Conservation (phyloP, 805 yeast species). For the Candida sanyiensis region DNA sequence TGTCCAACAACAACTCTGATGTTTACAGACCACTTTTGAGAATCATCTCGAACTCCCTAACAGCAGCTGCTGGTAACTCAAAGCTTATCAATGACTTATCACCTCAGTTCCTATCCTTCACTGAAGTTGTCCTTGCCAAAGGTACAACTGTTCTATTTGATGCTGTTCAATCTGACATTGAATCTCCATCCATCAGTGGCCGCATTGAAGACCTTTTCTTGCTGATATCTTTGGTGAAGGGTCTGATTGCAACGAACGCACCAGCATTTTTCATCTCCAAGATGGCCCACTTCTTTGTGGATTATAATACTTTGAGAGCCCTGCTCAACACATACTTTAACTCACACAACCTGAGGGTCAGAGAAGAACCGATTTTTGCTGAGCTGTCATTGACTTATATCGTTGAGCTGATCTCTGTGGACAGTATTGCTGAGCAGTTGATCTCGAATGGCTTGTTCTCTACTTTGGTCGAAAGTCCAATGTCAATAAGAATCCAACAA, state of each 20-base stretch:
- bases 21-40: constrained; percentile 58
- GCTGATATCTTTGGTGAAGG: constrained; percentile 58
- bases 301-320: constrained; percentile 55
- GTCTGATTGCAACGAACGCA: constrained; percentile 45
- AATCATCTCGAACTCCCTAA: constrained; percentile 45
- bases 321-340: constrained; percentile 62
- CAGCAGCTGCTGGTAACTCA: constrained; percentile 36
- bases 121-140: constrained; percentile 57
- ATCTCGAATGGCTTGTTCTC: constrained; percentile 59
- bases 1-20: constrained; percentile 35
- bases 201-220: constrained; percentile 61
- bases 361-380: constrained; percentile 64
- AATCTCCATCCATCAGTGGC: constrained; percentile 32
- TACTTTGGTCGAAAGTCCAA: constrained; percentile 66
- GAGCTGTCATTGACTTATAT: constrained; percentile 65
- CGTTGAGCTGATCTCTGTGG: constrained; percentile 58
- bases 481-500: constrained; percentile 58
- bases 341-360: constrained; percentile 54
- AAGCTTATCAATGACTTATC: constrained; percentile 42
- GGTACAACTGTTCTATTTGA: constrained; percentile 58
- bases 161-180: constrained; percentile 52
- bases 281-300: constrained; percentile 47
- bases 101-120: constrained; percentile 48
- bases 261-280: constrained; percentile 42
- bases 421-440: constrained; percentile 60